These are phyloP conservation scores for Arabidopsis arenosa DNA, from an alignment of 345 rosid genomes.

Conservation along the genomic window DNA sequence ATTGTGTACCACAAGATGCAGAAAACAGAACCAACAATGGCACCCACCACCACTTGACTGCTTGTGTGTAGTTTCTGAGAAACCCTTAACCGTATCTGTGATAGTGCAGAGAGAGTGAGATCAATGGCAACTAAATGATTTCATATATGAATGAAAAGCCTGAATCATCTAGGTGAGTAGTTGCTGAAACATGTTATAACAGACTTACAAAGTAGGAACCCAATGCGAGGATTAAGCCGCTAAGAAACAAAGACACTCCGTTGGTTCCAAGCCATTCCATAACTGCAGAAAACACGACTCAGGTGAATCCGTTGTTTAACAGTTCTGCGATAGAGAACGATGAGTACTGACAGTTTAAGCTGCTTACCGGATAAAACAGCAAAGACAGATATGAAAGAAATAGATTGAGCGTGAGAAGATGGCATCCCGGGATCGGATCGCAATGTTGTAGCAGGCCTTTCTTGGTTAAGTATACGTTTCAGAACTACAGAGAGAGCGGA, in stretches of 20 bases:
- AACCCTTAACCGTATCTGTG: constrained; percentile 75
- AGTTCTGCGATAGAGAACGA: neutral
- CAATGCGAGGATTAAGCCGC: constrained; percentile 49
- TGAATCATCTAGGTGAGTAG: neutral
- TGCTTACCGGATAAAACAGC: constrained; percentile 58
- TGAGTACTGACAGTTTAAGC: neutral
- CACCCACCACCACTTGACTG: constrained; percentile 79
- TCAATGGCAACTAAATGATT: neutral
- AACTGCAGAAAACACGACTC: constrained; percentile 43
- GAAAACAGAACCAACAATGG: constrained; percentile 56
- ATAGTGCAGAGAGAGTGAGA: neutral
- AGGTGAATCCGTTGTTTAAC: neutral
- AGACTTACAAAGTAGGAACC: constrained; percentile 68
- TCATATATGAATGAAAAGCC: neutral
- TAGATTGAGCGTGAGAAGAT: constrained; percentile 84
- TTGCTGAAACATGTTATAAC: neutral
- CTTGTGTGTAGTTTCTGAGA: constrained; percentile 72
- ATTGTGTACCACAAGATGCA: constrained; percentile 60
- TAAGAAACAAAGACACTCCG: constrained; percentile 46
- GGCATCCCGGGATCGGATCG: constrained; percentile 95
- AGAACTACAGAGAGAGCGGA: constrained; percentile 53
- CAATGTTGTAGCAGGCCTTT: constrained; percentile 59
- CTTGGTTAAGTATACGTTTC: constrained; percentile 72
- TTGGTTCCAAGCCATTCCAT: constrained; percentile 58
- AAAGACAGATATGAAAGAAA: constrained; percentile 64